Evolutionary conservation across 75 land plant species (phyloP).

Genomic region (Sequoia sempervirens): DNA sequence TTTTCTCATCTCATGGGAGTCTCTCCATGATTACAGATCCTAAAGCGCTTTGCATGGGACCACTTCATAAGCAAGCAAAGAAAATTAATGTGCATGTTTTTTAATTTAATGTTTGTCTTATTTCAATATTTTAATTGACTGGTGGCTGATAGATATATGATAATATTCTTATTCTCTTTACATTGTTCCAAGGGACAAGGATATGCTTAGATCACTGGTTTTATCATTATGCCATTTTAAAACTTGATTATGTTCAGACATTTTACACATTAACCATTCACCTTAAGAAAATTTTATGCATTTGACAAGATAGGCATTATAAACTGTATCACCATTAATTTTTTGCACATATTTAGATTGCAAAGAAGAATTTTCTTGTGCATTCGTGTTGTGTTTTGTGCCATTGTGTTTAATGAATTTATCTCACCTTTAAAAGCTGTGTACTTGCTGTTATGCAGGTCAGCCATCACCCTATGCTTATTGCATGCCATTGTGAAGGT

Average conservation of each 20-base stretch:
- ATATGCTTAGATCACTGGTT: background rate
- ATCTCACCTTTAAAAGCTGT: background rate
- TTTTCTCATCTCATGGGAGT: too few species aligned
- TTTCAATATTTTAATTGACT: background rate
- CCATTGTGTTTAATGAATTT: background rate
- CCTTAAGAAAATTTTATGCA: background rate
- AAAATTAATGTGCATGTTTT: background rate
- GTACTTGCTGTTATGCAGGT: conserved; percentile 49
- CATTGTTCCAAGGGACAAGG: background rate
- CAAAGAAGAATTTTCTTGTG: background rate
- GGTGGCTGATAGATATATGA: background rate
- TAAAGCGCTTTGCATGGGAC: too few species aligned
- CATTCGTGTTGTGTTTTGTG: background rate
- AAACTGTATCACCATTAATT: background rate
- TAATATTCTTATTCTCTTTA: background rate
- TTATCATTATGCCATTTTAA: too few species aligned
- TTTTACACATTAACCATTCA: background rate
- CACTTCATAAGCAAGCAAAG: background rate
- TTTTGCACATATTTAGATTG: background rate
- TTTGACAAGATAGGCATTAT: background rate
- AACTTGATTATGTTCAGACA: background rate
- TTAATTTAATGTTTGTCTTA: background rate
- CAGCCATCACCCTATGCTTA: conserved; percentile 96
- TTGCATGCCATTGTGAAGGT: conserved; percentile 95
- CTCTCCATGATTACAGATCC: too few species aligned